A percentile compares a stretch with the other conserved stretches of the same genome.
phyloP scores from a whole-genome alignment of 768 basidiomycete species.

The Clathrus columnatus region DNA sequence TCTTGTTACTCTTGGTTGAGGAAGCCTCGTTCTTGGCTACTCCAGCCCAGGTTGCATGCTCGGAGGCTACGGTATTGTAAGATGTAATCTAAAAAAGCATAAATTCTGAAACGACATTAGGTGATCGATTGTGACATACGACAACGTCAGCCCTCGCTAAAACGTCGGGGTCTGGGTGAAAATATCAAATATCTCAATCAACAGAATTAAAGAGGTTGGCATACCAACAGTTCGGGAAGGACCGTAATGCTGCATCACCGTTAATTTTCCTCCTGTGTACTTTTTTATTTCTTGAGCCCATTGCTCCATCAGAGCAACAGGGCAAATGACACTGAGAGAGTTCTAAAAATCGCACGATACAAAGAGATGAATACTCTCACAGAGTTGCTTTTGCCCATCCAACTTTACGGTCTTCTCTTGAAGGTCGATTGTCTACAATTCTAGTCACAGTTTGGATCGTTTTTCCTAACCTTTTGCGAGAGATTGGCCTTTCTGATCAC shows the following conservation, averaged over 20 bases:
- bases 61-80: slow-evolving; percentile 76
- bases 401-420: slow-evolving; percentile 56
- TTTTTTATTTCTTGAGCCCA: slow-evolving; percentile 83
- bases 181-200: not conserved
- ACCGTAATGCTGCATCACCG: slow-evolving; percentile 81
- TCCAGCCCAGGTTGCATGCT: slow-evolving; percentile 48
- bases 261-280: slow-evolving; percentile 48
- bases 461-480: slow-evolving; percentile 55
- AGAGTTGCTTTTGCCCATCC: slow-evolving; percentile 68
- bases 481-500: slow-evolving; percentile 7
- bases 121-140: slow-evolving; percentile 16
- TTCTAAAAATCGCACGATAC: not conserved
- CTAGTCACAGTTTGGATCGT: slow-evolving; percentile 87
- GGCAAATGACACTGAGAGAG: slow-evolving; percentile 66
- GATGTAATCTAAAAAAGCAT: slow-evolving; percentile 53
- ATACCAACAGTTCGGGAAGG: slow-evolving; percentile 57
- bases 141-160: slow-evolving; percentile 59
- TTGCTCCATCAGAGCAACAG: slow-evolving; percentile 79
- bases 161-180: slow-evolving; percentile 39
- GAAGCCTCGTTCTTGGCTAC: slow-evolving; percentile 44
- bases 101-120: no score
- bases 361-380: slow-evolving; percentile 43
- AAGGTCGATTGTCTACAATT: slow-evolving; percentile 74
- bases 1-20: slow-evolving; percentile 35
- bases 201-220: slow-evolving; percentile 13